Conservation (phyloP, 345 rosid species). For the Linum trigynum region DNA sequence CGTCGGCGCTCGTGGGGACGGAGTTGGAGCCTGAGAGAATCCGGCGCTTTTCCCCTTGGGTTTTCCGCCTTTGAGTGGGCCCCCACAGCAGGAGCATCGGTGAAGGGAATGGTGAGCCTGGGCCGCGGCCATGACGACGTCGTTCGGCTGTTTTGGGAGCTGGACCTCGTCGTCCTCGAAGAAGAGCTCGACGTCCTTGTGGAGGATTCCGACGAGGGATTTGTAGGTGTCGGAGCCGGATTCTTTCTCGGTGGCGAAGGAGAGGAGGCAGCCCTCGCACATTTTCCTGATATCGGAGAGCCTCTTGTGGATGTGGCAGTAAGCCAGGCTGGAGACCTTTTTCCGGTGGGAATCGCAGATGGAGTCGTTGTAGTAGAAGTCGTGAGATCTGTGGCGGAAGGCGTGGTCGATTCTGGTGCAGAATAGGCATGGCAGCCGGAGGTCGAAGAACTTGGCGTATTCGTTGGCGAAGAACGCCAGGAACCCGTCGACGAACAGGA, state of each 20-base stretch:
- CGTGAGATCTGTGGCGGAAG: slow-evolving; percentile 33
- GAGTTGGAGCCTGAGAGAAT: slow-evolving; percentile 46
- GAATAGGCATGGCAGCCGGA: slow-evolving; percentile 69
- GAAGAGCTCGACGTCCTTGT: slow-evolving; percentile 63
- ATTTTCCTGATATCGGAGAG: slow-evolving; percentile 65
- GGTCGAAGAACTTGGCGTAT: slow-evolving; percentile 66
- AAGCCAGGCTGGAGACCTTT: slow-evolving; percentile 66
- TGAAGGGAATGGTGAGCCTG: slow-evolving; percentile 16
- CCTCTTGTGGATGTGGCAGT: slow-evolving; percentile 72
- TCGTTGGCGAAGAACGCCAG: slow-evolving; percentile 55
- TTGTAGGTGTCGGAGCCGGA: slow-evolving; percentile 67
- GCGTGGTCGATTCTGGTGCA: slow-evolving; percentile 78
- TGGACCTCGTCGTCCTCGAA: slow-evolving; percentile 49
- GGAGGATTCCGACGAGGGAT: slow-evolving; percentile 65
- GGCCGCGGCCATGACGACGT: slow-evolving; percentile 13
- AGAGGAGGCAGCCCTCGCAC: slow-evolving; percentile 92
- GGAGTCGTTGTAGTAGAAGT: slow-evolving; percentile 71
- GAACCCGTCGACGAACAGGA: slow-evolving; percentile 62
- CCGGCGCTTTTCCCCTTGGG: slow-evolving; percentile 21
- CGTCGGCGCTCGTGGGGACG: slow-evolving; percentile 55
- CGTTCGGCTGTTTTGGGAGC: slow-evolving; percentile 30
- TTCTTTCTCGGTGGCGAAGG: slow-evolving; percentile 76
- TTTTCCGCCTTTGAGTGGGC: slow-evolving; percentile 34
- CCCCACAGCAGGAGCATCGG: slow-evolving; percentile 62
- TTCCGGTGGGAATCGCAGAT: slow-evolving; percentile 73